Evolutionary conservation across 305 asterid genomes (phyloP).

Genomic region (Fraxinus velutina): DNA sequence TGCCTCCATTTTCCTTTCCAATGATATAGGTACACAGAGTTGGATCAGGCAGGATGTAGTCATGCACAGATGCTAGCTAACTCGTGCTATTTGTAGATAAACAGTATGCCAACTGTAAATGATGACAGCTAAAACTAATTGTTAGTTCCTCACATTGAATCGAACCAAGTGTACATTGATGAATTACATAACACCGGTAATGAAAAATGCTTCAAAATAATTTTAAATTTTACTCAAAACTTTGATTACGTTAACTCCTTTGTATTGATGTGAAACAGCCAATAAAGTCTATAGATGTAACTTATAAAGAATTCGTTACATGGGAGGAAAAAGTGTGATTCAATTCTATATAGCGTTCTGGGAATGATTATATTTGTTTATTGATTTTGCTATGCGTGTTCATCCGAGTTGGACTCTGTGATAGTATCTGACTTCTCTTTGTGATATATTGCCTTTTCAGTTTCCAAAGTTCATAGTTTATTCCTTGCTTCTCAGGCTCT

Average conservation of each 20-base stretch:
- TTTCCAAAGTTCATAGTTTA: conserved; percentile 10
- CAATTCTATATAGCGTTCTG: background rate
- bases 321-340: background rate
- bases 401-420: background rate
- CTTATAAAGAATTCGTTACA: background rate
- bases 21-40: conserved; percentile 1
- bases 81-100: background rate
- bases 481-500: conserved; percentile 65
- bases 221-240: background rate
- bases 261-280: conserved; percentile 4
- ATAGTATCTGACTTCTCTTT: conserved; percentile 14
- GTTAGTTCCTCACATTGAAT: conserved; percentile 16
- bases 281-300: background rate
- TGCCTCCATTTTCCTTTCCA: background rate
- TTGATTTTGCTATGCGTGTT: background rate
- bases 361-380: background rate
- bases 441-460: conserved; percentile 16
- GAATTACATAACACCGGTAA: conserved; percentile 1
- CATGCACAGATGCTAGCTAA: background rate
- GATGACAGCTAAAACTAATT: conserved; percentile 4
- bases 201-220: background rate
- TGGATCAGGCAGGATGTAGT: conserved; percentile 21
- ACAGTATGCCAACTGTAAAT: conserved; percentile 6
- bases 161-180: background rate
- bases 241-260: background rate